Base-by-base conservation (phyloP, 495 filamentous ascomycete species). In the Tuber borchii region DNA sequence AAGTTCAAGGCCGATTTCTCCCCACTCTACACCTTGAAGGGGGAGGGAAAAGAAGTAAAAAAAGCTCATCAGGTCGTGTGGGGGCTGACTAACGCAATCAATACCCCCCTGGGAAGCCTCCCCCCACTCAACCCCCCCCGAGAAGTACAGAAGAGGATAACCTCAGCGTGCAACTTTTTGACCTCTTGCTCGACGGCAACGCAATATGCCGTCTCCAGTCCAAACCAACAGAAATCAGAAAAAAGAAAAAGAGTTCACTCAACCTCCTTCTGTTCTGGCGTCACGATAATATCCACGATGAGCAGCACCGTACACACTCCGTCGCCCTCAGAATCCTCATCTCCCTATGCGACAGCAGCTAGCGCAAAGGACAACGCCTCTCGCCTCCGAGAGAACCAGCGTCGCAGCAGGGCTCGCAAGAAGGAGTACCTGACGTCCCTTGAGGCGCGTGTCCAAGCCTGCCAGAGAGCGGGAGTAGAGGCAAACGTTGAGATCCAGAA, bases 381-480 rank as follows among this genome's bases (percentile, higher is more conserved):
- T 34, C 89, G 90, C 61, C 87, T 90, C 70, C 87, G 93, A n/a
- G 91, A 94, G 70, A 95, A 95, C 82, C 93, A 95, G 81, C 88
- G 93, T 68, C 91, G 90, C 51, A 93, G 91, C 70, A 90, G 93
- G 39, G 92, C 92, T 19, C 86, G 90, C 37, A 89, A 89, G 75
- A 93, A 92, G 84, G 90, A 93, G 81, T 92, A 96, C 82, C 83
- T 93, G 31, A 85, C 88, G 46, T 89, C 91, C 37, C 85, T 95
- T 43, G 93, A 95, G 81, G 82, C 87, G 65, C 90, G 88, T 74
- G 82, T 93, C 69, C 87, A 87, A n/a, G 76, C 84, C 12, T 90
- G 86, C 78, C 90, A 94, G 80, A 84, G 84, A 16, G 81, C 84
- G 34, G 90, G 91, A 20, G 84, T 90, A 46, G 85, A 88, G 71